Evolutionary conservation across 192 early-diverging fungal genomes (phyloP), one percentile per base, ranked within the genome.

Genomic region (Spizellomyces sp.): DNA sequence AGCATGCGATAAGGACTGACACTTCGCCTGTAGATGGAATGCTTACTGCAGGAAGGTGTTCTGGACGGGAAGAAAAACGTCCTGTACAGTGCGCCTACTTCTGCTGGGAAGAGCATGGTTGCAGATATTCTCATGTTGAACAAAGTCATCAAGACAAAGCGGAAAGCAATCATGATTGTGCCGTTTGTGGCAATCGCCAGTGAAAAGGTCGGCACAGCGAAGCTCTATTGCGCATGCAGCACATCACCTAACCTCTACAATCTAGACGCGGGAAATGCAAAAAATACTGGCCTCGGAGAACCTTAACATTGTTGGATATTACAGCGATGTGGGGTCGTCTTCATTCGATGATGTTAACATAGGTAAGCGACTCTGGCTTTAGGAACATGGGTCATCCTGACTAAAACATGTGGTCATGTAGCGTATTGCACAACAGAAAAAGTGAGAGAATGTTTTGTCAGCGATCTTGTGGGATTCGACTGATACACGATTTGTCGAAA

Each of bases 151-250:
- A 45, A 19, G n/a, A 75, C 74, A 0, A 75, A 44, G 45, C 61
- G 57, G 58, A 79, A 79, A 22, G 77, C 77, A 15, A 80, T 79
- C 48, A 77, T 79, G 52, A 81, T 79, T 45, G 44, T 79, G 9
- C 77, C 77, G 0, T 79, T 77, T 58, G 65, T 79, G 6, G 64
- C 77, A 36, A 76, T 79, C 14, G 77, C 67, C 9, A 55, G 27
- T 42, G 77, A 79, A 70, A 36, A 36, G 27, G 27, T 36, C 3
- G 27, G 27, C 27, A 36, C 27, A 36, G 27, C 27, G 3, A 36
- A 36, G 27, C 1, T 36, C 78, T 74, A 50, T 36, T 66, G 10
- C 48, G 67, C n/a, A 66, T 66, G 64, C 5, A 21, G 15, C 62
- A 12, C 14, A 10, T 64, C 15, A 27, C 14, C 6, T 5, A 12